Evolutionary conservation across 345 rosid genomes (phyloP).

Genomic region (Euphorbia peplus): DNA sequence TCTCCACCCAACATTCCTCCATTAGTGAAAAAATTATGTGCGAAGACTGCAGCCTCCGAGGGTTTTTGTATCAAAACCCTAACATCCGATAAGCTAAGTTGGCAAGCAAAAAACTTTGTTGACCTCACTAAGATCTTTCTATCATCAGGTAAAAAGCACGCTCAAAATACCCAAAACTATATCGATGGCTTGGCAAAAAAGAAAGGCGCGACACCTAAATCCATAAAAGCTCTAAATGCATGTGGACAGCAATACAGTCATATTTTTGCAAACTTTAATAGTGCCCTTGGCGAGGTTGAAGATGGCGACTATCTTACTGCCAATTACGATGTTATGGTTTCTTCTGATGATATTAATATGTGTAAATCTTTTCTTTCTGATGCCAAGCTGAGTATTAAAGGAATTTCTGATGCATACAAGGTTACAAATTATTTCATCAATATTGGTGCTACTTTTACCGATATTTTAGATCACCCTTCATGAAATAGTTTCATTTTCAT

Average conservation of each 20-base stretch:
- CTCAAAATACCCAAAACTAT: background rate
- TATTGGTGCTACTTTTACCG: slow-evolving; percentile 8
- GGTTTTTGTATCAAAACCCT: background rate
- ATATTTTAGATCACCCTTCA: no score
- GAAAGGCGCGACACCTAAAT: background rate
- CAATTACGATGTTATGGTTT: background rate
- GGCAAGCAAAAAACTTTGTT: background rate
- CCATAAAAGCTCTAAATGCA: background rate
- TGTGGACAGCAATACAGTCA: background rate
- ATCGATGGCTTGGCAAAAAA: background rate
- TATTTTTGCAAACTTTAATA: background rate
- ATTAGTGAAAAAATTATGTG: background rate
- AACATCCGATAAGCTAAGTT: background rate
- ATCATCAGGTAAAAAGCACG: background rate
- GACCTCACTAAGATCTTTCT: background rate
- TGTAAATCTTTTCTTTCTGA: slow-evolving; percentile 1
- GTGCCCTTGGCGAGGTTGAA: background rate
- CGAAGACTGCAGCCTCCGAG: background rate
- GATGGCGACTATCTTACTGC: slow-evolving; percentile 2
- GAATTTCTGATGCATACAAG: background rate
- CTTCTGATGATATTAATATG: background rate
- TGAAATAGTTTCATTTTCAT: no score
- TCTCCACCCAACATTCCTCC: no score
- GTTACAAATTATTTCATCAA: background rate
- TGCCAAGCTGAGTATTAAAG: background rate